Evolutionary conservation across 345 rosid genomes (phyloP).

Genomic region (Brassica rapa): DNA sequence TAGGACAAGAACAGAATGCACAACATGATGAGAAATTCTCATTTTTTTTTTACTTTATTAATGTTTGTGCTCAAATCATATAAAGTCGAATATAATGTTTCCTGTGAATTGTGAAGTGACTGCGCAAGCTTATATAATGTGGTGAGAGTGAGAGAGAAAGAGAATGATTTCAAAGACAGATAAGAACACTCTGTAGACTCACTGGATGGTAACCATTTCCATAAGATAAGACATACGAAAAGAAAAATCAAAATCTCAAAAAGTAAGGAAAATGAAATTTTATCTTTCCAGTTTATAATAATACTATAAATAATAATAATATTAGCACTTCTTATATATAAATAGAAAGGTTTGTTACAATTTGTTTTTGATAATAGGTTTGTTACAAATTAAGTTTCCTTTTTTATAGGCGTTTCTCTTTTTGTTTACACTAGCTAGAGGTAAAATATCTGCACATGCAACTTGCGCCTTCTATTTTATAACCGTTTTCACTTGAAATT

Average conservation of each 20-base stretch:
- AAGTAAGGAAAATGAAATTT: background rate
- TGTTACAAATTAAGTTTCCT: background rate
- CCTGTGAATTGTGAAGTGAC: constrained; percentile 29
- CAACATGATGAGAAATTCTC: constrained; percentile 21
- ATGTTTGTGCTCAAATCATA: background rate
- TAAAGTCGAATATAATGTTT: background rate
- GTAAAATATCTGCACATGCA: constrained; percentile 7
- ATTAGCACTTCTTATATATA: background rate
- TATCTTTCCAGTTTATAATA: constrained; percentile 10
- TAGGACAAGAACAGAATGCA: constrained; percentile 34
- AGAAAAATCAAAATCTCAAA: constrained; percentile 23
- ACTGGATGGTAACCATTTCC: constrained; percentile 42
- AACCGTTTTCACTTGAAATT: constrained; percentile 9
- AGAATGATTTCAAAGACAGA: constrained; percentile 33
- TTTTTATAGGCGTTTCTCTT: constrained; percentile 1
- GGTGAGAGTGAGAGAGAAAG: constrained; percentile 4
- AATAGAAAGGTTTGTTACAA: constrained; percentile 10
- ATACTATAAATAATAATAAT: background rate
- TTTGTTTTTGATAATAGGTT: background rate
- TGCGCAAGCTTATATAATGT: constrained; percentile 38
- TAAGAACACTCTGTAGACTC: constrained; percentile 45
- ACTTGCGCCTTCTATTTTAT: constrained; percentile 11
- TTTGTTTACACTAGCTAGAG: constrained; percentile 27
- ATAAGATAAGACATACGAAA: constrained; percentile 40
- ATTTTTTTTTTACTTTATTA: background rate